Evolutionary conservation across 495 filamentous ascomycete species (phyloP).

Genomic region (Aspergillus panamensis): DNA sequence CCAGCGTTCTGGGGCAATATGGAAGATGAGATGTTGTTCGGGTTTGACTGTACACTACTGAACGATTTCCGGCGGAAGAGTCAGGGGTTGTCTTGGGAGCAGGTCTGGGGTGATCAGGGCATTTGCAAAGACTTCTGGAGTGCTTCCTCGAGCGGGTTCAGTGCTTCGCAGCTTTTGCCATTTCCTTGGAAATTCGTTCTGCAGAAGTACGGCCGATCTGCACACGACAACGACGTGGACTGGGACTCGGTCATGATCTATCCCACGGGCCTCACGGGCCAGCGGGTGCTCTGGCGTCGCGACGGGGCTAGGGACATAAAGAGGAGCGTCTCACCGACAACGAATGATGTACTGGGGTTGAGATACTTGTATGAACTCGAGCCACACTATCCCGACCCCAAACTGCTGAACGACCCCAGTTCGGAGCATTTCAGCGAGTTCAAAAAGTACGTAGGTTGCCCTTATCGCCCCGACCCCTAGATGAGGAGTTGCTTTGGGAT

Average conservation of each 20-base stretch:
- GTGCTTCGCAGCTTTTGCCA: constrained; percentile 1
- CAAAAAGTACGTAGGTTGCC: not conserved
- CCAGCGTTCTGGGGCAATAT: not conserved
- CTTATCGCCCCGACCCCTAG: too few species aligned
- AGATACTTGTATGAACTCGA: not conserved
- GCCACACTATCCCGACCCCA: not conserved
- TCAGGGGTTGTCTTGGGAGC: not conserved
- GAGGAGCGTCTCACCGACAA: not conserved
- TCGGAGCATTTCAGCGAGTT: not conserved
- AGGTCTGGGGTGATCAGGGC: not conserved
- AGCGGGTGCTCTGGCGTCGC: not conserved
- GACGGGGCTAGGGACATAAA: not conserved
- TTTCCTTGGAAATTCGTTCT: not conserved
- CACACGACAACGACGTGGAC: not conserved
- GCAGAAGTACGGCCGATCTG: not conserved
- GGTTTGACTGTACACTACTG: constrained; percentile 7
- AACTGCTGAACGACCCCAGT: not conserved
- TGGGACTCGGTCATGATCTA: constrained; percentile 15
- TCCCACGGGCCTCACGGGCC: not conserved
- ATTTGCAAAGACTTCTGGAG: not conserved
- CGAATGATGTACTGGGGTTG: not conserved
- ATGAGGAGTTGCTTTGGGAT: too few species aligned
- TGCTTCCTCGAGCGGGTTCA: not conserved
- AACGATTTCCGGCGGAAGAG: not conserved
- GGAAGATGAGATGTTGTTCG: not conserved